Evolutionary conservation across 441 rosid genomes (phyloP), one percentile per base, ranked within the genome.

Genomic region (Corymbia citriodora): DNA sequence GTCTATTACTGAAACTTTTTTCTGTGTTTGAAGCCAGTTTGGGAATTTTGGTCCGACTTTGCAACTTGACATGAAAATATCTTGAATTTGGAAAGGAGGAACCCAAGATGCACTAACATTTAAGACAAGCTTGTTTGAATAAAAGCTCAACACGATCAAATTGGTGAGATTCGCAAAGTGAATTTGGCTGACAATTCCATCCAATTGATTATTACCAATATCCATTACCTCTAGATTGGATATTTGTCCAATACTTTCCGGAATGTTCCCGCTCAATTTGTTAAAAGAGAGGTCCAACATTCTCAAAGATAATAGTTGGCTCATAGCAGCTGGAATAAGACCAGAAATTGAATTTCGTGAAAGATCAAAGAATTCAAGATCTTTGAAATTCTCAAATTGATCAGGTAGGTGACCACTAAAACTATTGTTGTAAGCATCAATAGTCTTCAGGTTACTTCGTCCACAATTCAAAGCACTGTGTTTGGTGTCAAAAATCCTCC

Each of bases 1-100:
- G 50, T 3, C 5, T 40, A 74, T 40, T 3, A 1, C 3, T 1
- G 0, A 0, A 2, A 74, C 23, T 25, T 21, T 40, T 40, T 25
- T 74, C 29, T 74, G 83, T 3, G 29, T 5, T 40, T 0, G 83
- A 11, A 74, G 83, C 83, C 83, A 40, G 2, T 74, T 74, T 40
- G 83, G 83, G 29, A 74, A 74, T 74, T 0, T 1, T 74, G 50
- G 83, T 74, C 82, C 82, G 15, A 36, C 49, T 19, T 36, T 19
- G 15, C 82, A 72, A 72, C 29, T 72, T 10, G 83, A 74, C 29
- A 40, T 7, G 29, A 10, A 16, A 74, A 74, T 40, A 29, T 40
- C 29, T 74, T 19, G 3, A 40, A 74, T 17, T 74, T 74, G 83
- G 29, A 74, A 74, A 36, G 83, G 83, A 40, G 83, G 83, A 74